These are phyloP conservation scores for Penicillium herquei DNA, from an alignment of 495 filamentous ascomycete genomes.

Conservation along the genomic window DNA sequence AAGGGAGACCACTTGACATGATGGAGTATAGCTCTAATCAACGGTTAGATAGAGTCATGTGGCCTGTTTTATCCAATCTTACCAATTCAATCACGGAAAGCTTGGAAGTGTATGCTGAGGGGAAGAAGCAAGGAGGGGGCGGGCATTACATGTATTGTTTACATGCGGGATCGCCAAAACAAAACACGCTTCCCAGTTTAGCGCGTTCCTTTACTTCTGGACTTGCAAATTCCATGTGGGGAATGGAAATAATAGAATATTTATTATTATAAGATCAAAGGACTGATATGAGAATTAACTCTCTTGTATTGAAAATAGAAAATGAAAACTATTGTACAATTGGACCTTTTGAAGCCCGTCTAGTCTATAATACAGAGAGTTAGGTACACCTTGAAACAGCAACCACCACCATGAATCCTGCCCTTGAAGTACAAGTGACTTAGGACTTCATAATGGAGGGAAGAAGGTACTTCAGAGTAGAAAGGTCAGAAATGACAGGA, in stretches of 20 bases:
- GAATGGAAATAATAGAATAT: neutral
- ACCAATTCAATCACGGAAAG: slow-evolving; percentile 13
- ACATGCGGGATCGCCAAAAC: slow-evolving; percentile 33
- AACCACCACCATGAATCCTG: neutral
- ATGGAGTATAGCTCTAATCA: slow-evolving; percentile 16
- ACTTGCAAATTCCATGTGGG: neutral
- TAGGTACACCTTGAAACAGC: slow-evolving; percentile 8
- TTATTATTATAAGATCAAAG: neutral
- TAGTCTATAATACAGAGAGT: slow-evolving; percentile 15
- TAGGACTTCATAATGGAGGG: neutral
- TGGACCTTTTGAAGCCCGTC: slow-evolving; percentile 9
- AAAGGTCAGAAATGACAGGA: neutral
- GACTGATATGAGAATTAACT: no score
- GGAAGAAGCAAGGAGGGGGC: slow-evolving; percentile 26
- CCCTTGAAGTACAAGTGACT: neutral
- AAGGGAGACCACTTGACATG: slow-evolving; percentile 62
- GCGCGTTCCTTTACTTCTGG: slow-evolving; percentile 11
- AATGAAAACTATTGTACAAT: slow-evolving; percentile 11
- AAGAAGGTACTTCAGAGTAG: neutral
- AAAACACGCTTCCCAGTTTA: slow-evolving; percentile 24
- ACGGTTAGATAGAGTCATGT: slow-evolving; percentile 15
- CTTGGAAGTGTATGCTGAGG: slow-evolving; percentile 1
- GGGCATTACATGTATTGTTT: slow-evolving; percentile 28
- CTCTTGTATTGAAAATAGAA: no score
- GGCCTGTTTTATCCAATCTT: slow-evolving; percentile 6